A percentile compares a stretch with the other conserved stretches of the same genome.
Conservation (phyloP, 352 stramenopile genomes). For the Phytophthora tubulina region DNA sequence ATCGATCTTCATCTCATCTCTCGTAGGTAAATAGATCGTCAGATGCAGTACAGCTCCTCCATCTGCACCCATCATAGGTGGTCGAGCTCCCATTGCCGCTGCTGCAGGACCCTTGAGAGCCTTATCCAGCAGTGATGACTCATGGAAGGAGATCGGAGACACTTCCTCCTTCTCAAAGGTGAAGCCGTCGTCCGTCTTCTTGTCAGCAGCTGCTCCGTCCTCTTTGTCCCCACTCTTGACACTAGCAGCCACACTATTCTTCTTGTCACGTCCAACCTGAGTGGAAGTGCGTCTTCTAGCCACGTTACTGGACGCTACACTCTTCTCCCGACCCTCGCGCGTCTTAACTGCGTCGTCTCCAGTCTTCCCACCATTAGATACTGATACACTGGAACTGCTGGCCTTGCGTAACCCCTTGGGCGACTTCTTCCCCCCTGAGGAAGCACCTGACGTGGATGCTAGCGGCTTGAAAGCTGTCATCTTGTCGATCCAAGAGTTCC, state of each 20-base stretch:
- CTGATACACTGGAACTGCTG: constrained; percentile 22
- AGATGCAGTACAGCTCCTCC: constrained; percentile 80
- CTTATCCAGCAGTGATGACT: constrained; percentile 82
- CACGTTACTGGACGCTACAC: constrained; percentile 28
- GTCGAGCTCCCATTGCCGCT: constrained; percentile 59
- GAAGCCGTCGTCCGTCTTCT: constrained; percentile 60
- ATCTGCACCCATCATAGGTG: constrained; percentile 64
- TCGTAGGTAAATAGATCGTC: constrained; percentile 87
- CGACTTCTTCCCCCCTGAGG: constrained; percentile 56
- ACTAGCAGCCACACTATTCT: constrained; percentile 25
- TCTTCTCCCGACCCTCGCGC: constrained; percentile 40
- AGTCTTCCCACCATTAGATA: constrained; percentile 17
- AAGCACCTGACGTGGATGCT: constrained; percentile 15
- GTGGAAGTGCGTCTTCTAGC: constrained; percentile 41
- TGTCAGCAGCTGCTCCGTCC: constrained; percentile 12
- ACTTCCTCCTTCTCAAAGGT: constrained; percentile 78
- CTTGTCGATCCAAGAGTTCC: constrained; percentile 91
- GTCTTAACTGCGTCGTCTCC: constrained; percentile 31
- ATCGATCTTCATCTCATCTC: constrained; percentile 90
- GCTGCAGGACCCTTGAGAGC: constrained; percentile 69
- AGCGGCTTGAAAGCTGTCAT: constrained; percentile 82
- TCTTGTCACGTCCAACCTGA: constrained; percentile 41
- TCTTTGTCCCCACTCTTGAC: constrained; percentile 31
- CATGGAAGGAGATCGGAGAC: constrained; percentile 66
- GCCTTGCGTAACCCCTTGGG: constrained; percentile 43